Percentiles rank a stretch among this genome's conserved stretches.
These are phyloP conservation scores for Symbiodinium pilosum DNA, from an alignment of 73 alveolate genomes.

Conservation along the genomic window DNA sequence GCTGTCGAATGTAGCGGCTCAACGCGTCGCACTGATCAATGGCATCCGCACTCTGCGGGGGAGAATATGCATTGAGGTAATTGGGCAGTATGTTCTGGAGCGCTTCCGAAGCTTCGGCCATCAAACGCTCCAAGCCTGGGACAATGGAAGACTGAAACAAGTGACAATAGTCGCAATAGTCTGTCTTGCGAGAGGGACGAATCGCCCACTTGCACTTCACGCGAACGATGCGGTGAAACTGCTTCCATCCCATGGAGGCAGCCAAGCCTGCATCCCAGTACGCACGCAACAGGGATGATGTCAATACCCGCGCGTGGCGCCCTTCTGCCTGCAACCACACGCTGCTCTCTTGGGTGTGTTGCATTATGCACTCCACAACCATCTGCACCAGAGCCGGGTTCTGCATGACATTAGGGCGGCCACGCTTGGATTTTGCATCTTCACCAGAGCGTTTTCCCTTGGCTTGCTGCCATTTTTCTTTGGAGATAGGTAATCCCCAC, in stretches of 20 bases:
- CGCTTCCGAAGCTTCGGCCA: background rate
- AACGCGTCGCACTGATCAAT: background rate
- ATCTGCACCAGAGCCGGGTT: constrained; percentile 7
- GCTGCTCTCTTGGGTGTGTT: constrained; percentile 40
- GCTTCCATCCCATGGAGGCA: background rate
- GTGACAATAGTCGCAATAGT: constrained; percentile 50
- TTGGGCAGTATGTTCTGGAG: background rate
- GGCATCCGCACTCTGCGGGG: background rate
- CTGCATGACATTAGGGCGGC: background rate
- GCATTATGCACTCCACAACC: constrained; percentile 33
- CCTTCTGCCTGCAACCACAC: background rate
- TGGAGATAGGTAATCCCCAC: constrained; percentile 38
- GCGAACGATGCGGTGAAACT: constrained; percentile 24
- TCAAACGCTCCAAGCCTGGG: background rate
- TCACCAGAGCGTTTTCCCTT: background rate
- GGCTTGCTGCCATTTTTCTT: constrained; percentile 39
- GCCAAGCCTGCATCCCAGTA: constrained; percentile 34
- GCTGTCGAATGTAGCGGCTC: background rate
- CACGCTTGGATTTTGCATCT: constrained; percentile 14
- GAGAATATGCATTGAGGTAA: background rate
- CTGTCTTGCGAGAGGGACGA: background rate
- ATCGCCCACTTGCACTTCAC: constrained; percentile 44
- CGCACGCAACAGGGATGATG: constrained; percentile 34
- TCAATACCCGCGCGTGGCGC: constrained; percentile 9
- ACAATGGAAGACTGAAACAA: constrained; percentile 24